Evolutionary conservation across 2,329 filamentous ascomycete species (phyloP), one percentile per base, ranked within the genome.

Genomic region (Truncatella angustata): DNA sequence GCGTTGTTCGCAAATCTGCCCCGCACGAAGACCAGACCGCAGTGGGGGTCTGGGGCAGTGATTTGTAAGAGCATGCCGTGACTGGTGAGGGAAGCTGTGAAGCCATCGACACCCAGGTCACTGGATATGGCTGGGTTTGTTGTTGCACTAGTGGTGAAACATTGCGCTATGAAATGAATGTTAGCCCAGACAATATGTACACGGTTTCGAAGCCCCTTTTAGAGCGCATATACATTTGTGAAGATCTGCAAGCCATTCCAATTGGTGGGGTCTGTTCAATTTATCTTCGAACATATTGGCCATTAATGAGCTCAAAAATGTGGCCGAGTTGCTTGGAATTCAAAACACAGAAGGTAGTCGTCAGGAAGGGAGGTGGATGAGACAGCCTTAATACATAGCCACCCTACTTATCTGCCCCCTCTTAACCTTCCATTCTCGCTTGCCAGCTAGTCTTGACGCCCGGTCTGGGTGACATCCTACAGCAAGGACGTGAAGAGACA

Each of bases 201-300:
- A 14, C 7, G 14, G 14, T 14, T 14, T 32, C 28, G 14, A n/a
- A n/a, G n/a, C 18, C 24, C 6, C 6, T 10, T 20, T 24, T 24
- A 21, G 10, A 20, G 5, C 10, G 9, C n/a, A 7, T 14, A 44
- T 24, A 44, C 40, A 44, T 44, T 44, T 44, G 40, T 44, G 24
- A 5, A 44, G 40, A 24, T 44, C 40, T 18, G 40, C 40, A n/a
- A 44, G n/a, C 40, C 40, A 44, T 44, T 44, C 40, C 11, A 44
- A 40, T 7, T 40, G n/a, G n/a, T n/a, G n/a, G n/a, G n/a, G n/a
- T n/a, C n/a, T n/a, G n/a, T n/a, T n/a, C n/a, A n/a, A n/a, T n/a
- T n/a, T n/a, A n/a, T n/a, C n/a, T n/a, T n/a, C n/a, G n/a, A n/a
- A n/a, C n/a, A n/a, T n/a, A n/a, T n/a, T n/a, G n/a, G n/a, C n/a